Evolutionary conservation across 1,139 yeast species (phyloP).

Genomic region (Pichia cactophila): DNA sequence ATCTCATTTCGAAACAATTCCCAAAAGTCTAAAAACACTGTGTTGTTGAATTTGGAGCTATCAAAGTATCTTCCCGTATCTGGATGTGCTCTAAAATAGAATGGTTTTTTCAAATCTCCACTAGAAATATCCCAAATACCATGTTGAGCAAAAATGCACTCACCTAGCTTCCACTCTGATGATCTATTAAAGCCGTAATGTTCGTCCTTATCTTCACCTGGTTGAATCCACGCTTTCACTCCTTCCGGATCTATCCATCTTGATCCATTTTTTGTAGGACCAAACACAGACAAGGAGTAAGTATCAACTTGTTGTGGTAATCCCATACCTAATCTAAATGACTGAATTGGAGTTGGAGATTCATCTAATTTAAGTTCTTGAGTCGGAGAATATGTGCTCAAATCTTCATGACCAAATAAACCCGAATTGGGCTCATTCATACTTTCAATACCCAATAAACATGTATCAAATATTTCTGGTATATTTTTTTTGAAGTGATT

Average conservation of each 20-base stretch:
- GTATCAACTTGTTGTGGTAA: conserved; percentile 54
- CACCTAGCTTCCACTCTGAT: conserved; percentile 59
- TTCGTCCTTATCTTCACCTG: conserved; percentile 41
- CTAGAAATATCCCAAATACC: conserved; percentile 60
- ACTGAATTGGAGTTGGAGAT: conserved; percentile 58
- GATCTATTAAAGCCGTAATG: conserved; percentile 66
- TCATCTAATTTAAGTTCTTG: conserved; percentile 59
- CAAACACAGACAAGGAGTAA: conserved; percentile 61
- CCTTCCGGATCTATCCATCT: conserved; percentile 61
- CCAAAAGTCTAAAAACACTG: conserved; percentile 55
- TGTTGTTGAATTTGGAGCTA: conserved; percentile 54
- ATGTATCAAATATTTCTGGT: conserved; percentile 47
- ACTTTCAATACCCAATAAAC: conserved; percentile 68
- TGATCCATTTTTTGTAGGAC: conserved; percentile 60
- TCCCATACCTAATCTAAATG: conserved; percentile 67
- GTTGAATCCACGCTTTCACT: conserved; percentile 56
- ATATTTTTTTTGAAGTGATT: conserved; percentile 37
- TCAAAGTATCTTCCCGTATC: conserved; percentile 37
- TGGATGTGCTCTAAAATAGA: conserved; percentile 42
- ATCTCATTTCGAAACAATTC: conserved; percentile 39
- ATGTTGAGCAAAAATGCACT: conserved; percentile 71
- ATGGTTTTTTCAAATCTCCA: conserved; percentile 35
- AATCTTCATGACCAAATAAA: conserved; percentile 45
- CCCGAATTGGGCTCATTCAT: conserved; percentile 83
- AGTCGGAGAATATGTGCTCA: conserved; percentile 40